Base-by-base conservation (phyloP, 169 alveolate genomes). In the Theileria orientalis region DNA sequence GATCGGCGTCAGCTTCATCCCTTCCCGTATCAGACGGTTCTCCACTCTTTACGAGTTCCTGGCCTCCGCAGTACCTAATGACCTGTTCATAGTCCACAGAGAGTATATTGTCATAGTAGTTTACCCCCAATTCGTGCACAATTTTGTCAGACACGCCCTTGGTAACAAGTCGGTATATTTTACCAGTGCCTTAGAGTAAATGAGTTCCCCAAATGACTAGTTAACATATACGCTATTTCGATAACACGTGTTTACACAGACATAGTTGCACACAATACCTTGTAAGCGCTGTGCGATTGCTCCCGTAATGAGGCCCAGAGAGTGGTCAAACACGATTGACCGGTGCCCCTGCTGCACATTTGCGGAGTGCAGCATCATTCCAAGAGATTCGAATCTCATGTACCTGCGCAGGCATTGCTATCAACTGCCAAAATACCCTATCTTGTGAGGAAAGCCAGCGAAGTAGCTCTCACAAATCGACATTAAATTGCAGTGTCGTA, bases 81-180 rank as follows among this genome's bases (percentile, higher is more conserved):
- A 64, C 68, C 27, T 33, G 59, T 19, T 66, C 64, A 49, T 56
- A 14, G 37, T 77, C 86, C 14, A 77, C 35, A n/a, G 86, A 77
- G 3, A 69, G 1, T 14, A 77, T 77, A 42, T 77, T 77, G 35
- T 77, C 82, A 33, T 67, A 77, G 41, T 77, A 41, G 37, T 29
- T 64, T 7, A 77, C 60, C 6, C 86, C 86, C 27, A 70, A 42
- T 62, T 79, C 87, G 47, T 79, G 87, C 13, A 79, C 76, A 44
- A 79, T 72, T 57, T 79, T 79, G 56, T 79, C 87, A 19, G 83
- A 67, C 62, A 79, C 87, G 7, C 87, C 87, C 52, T 68, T 79
- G 9, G 85, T 16, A 5, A 79, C 87, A 16, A 79, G 51, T 0
- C 84, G 84, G 32, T 79, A 79, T 41, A 79, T 79, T 61, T 63